Conservation (phyloP, 495 filamentous ascomycete species). For the Filosporella fistucella region DNA sequence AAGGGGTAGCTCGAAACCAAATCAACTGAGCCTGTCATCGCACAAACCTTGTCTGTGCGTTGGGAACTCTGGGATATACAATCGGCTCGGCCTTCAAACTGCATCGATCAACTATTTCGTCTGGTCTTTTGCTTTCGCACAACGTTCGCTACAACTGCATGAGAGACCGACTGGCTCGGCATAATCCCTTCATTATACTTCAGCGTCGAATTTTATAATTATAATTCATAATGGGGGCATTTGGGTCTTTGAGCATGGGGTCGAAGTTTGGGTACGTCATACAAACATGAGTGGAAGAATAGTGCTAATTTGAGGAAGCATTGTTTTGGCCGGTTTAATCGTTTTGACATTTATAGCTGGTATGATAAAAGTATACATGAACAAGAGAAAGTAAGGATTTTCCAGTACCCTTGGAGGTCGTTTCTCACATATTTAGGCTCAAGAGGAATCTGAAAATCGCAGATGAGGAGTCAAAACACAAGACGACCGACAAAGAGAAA, state of each 20-base stretch:
- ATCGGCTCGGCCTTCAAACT: background rate
- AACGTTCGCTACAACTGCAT: background rate
- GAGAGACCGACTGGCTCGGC: conserved; percentile 9
- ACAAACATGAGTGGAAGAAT: background rate
- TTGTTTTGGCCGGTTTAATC: conserved; percentile 26
- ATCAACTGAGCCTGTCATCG: background rate
- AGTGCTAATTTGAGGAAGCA: conserved; percentile 1
- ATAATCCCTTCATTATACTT: background rate
- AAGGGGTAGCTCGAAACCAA: background rate
- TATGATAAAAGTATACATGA: conserved; percentile 25
- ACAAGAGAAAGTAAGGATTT: conserved; percentile 28
- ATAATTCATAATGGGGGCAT: conserved; percentile 20
- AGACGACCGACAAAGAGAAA: conserved; percentile 30
- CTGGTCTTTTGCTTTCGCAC: background rate
- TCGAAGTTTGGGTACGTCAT: conserved; percentile 16
- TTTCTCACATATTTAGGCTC: conserved; percentile 13
- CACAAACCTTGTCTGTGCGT: conserved; percentile 6
- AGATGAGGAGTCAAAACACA: conserved; percentile 15
- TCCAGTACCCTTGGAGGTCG: conserved; percentile 17
- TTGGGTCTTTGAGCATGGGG: conserved; percentile 3
- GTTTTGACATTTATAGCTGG: conserved; percentile 24
- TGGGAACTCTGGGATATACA: background rate
- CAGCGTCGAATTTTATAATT: conserved; percentile 9
- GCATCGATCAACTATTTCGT: background rate
- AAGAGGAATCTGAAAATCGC: conserved; percentile 14